Base-by-base conservation (phyloP, 2,329 filamentous ascomycete genomes). In the Aspergillus piperis region DNA sequence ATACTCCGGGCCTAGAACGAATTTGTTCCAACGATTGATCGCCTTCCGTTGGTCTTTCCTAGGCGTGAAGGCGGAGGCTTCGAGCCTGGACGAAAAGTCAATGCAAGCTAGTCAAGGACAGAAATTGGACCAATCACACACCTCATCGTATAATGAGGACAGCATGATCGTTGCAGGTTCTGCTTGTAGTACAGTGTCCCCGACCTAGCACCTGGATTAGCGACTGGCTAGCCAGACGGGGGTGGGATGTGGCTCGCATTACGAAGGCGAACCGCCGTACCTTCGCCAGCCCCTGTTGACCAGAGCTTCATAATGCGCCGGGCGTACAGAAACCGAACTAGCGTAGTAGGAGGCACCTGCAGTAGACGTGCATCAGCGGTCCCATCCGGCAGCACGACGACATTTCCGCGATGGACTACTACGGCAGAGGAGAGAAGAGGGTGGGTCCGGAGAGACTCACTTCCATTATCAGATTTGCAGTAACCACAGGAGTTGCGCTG, bases 151-250 rank as follows among this genome's bases (percentile, higher is more conserved):
- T 82, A 98, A 71, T 97, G 92, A 48, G 93, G 92, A 75, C 95
- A 99, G 71, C 95, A 99, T 63, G 92, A 90, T 59, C 87, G 83
- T 60, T 84, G 84, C 69, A 91, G 88, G 74, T 82, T 81, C 64
- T 78, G 80, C 66, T 81, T 82, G 67, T 82, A 82, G 68, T 81
- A 82, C 50, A 81, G 71, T 10, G 74, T 78, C 2, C 80, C 80
- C 41, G 80, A 82, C 64, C 80, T 81, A 62, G 53, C 17, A 55
- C 57, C 38, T 48, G 19, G 47, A 47, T 62, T 51, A 61, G 62
- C 49, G 15, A 44, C n/a, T 32, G 15, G 6, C 23, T 19, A 48
- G n/a, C 52, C 25, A n/a, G 49, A 38, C 32, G 21, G 5, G 30
- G 30, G 4, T 27, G 21, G 8, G 4, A 38, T 55, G 30, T 38